Percentiles rank a stretch among this genome's conserved stretches.
These are phyloP conservation scores for Trichoderma sp. DNA, from an alignment of 2,329 filamentous ascomycete species.

Conservation along the genomic window DNA sequence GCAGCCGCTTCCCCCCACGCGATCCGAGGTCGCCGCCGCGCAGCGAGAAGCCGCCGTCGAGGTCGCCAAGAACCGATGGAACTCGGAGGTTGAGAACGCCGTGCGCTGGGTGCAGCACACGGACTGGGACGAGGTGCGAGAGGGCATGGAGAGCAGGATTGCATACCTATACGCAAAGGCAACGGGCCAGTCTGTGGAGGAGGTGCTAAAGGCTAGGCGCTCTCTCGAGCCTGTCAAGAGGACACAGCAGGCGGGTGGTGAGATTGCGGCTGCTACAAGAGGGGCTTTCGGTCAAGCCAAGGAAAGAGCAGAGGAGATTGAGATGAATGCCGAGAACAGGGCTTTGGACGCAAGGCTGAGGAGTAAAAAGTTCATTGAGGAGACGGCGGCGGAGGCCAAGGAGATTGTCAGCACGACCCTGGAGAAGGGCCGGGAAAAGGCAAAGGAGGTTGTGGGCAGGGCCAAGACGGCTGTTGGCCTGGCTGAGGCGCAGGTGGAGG, in stretches of 20 bases:
- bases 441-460: constrained; percentile 46
- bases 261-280: constrained; percentile 43
- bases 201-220: constrained; percentile 37
- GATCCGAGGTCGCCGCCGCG: constrained; percentile 55
- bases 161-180: constrained; percentile 50
- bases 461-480: constrained; percentile 44
- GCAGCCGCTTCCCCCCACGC: constrained; percentile 53
- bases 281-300: constrained; percentile 42
- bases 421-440: constrained; percentile 43
- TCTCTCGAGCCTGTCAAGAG: constrained; percentile 41
- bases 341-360: constrained; percentile 37
- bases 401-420: constrained; percentile 46
- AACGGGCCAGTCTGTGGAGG: constrained; percentile 41
- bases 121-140: constrained; percentile 66
- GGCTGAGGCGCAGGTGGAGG: constrained; percentile 45
- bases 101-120: constrained; percentile 68
- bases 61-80: constrained; percentile 76
- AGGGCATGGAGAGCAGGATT: constrained; percentile 57
- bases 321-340: constrained; percentile 36
- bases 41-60: constrained; percentile 64
- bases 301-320: constrained; percentile 37
- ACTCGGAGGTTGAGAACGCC: constrained; percentile 69
- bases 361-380: constrained; percentile 35
- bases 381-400: constrained; percentile 43
- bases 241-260: constrained; percentile 40